These are phyloP conservation scores for Suillus clintonianus DNA, from an alignment of 768 basidiomycete species.

Conservation along the genomic window DNA sequence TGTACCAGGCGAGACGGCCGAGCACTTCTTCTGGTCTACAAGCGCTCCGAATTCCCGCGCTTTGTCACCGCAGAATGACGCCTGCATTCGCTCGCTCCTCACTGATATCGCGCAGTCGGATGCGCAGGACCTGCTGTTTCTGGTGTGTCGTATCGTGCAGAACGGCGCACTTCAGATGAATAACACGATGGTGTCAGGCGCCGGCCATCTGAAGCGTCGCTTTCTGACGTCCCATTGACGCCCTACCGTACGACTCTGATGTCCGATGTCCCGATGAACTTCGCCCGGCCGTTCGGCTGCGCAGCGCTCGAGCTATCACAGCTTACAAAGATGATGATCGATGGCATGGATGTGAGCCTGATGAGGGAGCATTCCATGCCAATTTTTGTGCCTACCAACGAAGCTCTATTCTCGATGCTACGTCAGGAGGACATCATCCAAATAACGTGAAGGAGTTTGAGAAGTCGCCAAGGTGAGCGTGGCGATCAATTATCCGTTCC, in stretches of 20 bases:
- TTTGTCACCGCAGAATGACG: slow-evolving; percentile 94
- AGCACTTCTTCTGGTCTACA: slow-evolving; percentile 92
- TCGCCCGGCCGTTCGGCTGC: slow-evolving; percentile 93
- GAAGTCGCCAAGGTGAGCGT: slow-evolving; percentile 71
- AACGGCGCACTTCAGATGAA: slow-evolving; percentile 85
- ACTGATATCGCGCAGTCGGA: slow-evolving; percentile 86
- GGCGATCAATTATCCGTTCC: slow-evolving; percentile 1
- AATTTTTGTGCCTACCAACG: slow-evolving; percentile 82
- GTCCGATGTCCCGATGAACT: slow-evolving; percentile 46
- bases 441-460: slow-evolving; percentile 78
- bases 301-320: slow-evolving; percentile 87
- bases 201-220: slow-evolving; percentile 57
- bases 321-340: slow-evolving; percentile 64
- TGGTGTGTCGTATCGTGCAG: slow-evolving; percentile 89
- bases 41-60: slow-evolving; percentile 68
- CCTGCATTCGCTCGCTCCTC: slow-evolving; percentile 83
- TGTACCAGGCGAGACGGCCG: slow-evolving; percentile 87
- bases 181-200: slow-evolving; percentile 49
- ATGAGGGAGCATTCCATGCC: slow-evolving; percentile 83
- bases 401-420: slow-evolving; percentile 86
- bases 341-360: slow-evolving; percentile 62
- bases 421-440: slow-evolving; percentile 87
- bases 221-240: slow-evolving; percentile 30
- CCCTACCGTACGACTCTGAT: slow-evolving; percentile 27
- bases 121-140: slow-evolving; percentile 79